phyloP scores from a whole-genome alignment of 2,329 filamentous ascomycete species.

The Anisogramma anomala region DNA sequence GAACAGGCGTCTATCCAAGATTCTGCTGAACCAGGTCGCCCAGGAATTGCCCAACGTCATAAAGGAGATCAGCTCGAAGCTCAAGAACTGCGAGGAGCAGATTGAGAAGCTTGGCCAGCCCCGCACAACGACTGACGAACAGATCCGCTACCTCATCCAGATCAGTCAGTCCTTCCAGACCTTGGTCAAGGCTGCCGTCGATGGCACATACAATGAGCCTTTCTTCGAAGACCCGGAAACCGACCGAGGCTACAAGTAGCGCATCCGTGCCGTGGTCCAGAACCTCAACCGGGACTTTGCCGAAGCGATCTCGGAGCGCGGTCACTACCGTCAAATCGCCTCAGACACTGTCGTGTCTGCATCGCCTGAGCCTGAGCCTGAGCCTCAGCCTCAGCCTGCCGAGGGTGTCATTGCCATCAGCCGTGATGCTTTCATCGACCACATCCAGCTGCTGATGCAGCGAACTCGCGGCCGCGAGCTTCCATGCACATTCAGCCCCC shows the following conservation, averaged over 20 bases:
- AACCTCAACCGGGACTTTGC: conserved; percentile 6
- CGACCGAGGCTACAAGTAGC: conserved; percentile 2
- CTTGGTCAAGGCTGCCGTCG: conserved; percentile 19
- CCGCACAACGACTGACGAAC: conserved; percentile 15
- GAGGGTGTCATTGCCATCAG: no score
- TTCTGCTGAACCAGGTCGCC: conserved; percentile 16
- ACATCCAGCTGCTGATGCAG: conserved; percentile 1
- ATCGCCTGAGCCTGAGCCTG: neutral
- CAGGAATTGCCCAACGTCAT: conserved; percentile 18
- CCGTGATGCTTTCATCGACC: conserved; percentile 1
- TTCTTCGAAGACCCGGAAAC: conserved; percentile 14
- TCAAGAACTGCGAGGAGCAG: conserved; percentile 7
- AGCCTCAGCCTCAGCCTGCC: neutral
- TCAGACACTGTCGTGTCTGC: neutral
- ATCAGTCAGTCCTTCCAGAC: conserved; percentile 19
- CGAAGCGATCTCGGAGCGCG: neutral
- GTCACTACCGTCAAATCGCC: conserved; percentile 1
- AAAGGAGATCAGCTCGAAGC: conserved; percentile 14
- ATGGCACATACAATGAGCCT: conserved; percentile 20
- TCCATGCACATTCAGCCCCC: conserved; percentile 3
- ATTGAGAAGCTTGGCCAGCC: conserved; percentile 14
- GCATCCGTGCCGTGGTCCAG: conserved; percentile 9
- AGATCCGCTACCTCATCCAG: conserved; percentile 22
- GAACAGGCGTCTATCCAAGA: conserved; percentile 10
- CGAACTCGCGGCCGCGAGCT: conserved; percentile 8